Evolutionary conservation across 2,329 filamentous ascomycete species (phyloP).

Genomic region (Periconia digitata): DNA sequence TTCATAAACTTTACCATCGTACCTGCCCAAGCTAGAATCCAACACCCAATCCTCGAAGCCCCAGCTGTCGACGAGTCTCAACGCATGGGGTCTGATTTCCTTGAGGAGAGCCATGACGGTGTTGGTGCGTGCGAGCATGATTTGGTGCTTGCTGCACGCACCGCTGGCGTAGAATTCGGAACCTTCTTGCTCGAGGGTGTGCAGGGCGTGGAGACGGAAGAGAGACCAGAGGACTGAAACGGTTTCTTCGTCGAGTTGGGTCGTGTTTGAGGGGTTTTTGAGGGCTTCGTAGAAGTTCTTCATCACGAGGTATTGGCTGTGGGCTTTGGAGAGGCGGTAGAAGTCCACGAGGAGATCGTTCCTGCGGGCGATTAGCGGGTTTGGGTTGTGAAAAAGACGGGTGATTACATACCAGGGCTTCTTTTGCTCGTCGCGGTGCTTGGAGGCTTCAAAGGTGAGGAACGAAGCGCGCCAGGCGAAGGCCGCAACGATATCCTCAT

Average conservation of each 20-base stretch:
- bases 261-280: conserved; percentile 54
- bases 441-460: conserved; percentile 74
- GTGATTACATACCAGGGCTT: conserved; percentile 56
- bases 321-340: conserved; percentile 71
- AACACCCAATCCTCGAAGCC: conserved; percentile 78
- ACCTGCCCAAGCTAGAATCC: conserved; percentile 68
- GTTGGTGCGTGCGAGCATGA: conserved; percentile 67
- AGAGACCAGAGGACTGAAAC: conserved; percentile 63
- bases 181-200: conserved; percentile 69
- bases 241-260: conserved; percentile 60
- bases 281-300: conserved; percentile 77
- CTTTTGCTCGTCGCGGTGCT: conserved; percentile 74
- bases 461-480: conserved; percentile 76
- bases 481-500: conserved; percentile 70
- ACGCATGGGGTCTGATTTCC: conserved; percentile 72
- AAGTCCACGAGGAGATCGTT: conserved; percentile 78
- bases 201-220: conserved; percentile 65
- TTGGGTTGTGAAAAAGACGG: not conserved
- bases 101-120: conserved; percentile 70
- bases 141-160: conserved; percentile 72
- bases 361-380: conserved; percentile 42
- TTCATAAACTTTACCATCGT: conserved; percentile 75
- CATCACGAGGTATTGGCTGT: conserved; percentile 75
- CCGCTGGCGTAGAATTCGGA: conserved; percentile 72
- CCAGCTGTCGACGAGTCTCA: conserved; percentile 73